Base-by-base conservation (phyloP, 352 stramenopile genomes). In the Globisporangium perplexum region DNA sequence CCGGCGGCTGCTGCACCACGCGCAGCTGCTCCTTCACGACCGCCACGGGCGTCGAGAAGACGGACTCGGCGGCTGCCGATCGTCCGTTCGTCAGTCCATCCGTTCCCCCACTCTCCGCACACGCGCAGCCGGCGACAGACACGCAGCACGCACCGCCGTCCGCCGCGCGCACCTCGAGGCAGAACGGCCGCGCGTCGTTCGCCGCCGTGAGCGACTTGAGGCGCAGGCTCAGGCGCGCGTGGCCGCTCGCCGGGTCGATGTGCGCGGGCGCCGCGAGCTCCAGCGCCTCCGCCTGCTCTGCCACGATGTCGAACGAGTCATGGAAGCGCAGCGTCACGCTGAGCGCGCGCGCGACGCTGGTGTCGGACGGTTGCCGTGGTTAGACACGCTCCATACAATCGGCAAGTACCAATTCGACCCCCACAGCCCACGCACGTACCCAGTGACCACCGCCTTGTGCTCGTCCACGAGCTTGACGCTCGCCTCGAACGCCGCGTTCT, bases 11-110 rank as follows among this genome's bases (percentile, higher is more conserved):
- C 50, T 86, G 65, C n/a, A 79, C 66, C 38, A 93, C 74, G 35
- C 71, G 61, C 17, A 93, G 63, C 55, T 91, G 90, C 64, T 93
- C 83, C 60, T 88, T 86, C 18, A 91, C 72, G 38, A 88, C 71
- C 31, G 68, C 72, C 31, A 91, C 68, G 7, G 81, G 66, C 5
- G 76, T 52, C 10, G 77, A 89, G 47, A 85, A 88, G 26, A 83
- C 72, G 1, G 77, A 78, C 50, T 90, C 80, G 33, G 78, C 66
- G 42, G 80, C 70, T 49, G 61, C 62, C 3, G 2, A 10, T 2
- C 3, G 10, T 2, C 26, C 5, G 2, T 5, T 5, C 26, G 26
- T 30, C 26, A 30, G 26, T n/a, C n/a, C n/a, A n/a, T n/a, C n/a
- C n/a, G n/a, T n/a, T n/a, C n/a, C n/a, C n/a, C n/a, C n/a, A n/a